These are phyloP conservation scores for Fusarium poae DNA, from an alignment of 2,329 filamentous ascomycete species.

Conservation along the genomic window DNA sequence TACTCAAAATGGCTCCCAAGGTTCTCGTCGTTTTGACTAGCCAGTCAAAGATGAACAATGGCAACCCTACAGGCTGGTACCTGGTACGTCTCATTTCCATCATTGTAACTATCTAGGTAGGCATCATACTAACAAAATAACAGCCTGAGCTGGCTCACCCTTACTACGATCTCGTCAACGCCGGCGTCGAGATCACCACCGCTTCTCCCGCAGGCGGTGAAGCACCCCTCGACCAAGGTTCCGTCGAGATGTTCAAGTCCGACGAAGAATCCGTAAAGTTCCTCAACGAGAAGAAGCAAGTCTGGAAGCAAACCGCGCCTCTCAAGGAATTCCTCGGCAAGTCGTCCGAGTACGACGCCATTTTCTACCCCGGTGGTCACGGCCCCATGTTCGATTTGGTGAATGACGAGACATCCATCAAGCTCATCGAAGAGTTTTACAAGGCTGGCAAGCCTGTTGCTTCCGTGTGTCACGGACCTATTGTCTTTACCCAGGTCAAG, in stretches of 20 bases:
- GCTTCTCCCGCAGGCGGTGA: conserved; percentile 73
- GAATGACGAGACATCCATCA: conserved; percentile 66
- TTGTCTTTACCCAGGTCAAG: conserved; percentile 71
- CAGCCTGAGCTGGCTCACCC: conserved; percentile 75
- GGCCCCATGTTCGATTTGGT: conserved; percentile 76
- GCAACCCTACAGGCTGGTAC: conserved; percentile 77
- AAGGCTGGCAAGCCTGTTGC: conserved; percentile 71
- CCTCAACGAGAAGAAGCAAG: conserved; percentile 64
- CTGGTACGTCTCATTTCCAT: conserved; percentile 60
- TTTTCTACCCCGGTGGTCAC: conserved; percentile 70
- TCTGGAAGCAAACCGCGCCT: conserved; percentile 74
- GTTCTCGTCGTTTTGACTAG: conserved; percentile 80
- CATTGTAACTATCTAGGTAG: too few relatives aligned
- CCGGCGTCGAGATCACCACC: conserved; percentile 63
- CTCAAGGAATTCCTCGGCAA: conserved; percentile 69
- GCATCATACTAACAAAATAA: neutral
- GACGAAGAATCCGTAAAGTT: conserved; percentile 69
- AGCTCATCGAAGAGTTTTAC: conserved; percentile 73
- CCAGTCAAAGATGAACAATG: conserved; percentile 63
- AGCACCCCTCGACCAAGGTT: conserved; percentile 71
- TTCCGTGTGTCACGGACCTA: conserved; percentile 78
- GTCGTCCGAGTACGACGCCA: conserved; percentile 71
- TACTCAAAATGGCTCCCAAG: conserved; percentile 64
- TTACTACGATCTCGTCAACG: conserved; percentile 65
- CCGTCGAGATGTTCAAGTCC: conserved; percentile 65